These are phyloP conservation scores for Diutina ranongensis DNA, from an alignment of 1,139 yeast genomes.

Conservation along the genomic window DNA sequence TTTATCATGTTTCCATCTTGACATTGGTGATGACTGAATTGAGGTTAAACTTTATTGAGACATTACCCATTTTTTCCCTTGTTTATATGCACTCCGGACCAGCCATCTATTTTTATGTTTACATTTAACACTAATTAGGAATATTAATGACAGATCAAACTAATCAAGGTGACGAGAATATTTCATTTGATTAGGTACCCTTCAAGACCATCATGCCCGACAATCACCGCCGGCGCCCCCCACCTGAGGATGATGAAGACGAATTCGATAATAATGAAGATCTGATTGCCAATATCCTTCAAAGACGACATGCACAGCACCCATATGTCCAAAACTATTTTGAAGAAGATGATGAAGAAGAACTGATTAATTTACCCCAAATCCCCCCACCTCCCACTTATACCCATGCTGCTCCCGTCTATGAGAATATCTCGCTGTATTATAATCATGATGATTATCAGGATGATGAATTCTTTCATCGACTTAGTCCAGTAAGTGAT, in stretches of 20 bases:
- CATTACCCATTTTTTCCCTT: no score
- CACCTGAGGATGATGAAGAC: background rate
- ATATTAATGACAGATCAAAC: background rate
- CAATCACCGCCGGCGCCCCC: background rate
- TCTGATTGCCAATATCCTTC: slow-evolving; percentile 5
- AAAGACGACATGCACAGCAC: background rate
- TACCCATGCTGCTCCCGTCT: background rate
- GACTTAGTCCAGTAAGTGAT: background rate
- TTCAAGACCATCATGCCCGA: background rate
- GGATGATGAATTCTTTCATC: background rate
- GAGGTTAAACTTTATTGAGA: no score
- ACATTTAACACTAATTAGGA: background rate
- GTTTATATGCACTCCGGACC: background rate
- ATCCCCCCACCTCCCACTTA: slow-evolving; percentile 1
- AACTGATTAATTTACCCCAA: background rate
- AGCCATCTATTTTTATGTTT: background rate
- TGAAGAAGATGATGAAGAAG: background rate
- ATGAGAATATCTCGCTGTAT: background rate
- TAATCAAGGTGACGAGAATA: no score
- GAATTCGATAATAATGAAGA: background rate
- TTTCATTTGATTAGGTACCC: no score
- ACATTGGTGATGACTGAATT: no score
- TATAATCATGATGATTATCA: background rate
- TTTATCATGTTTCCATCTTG: background rate
- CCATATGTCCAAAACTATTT: background rate